Evolutionary conservation across 495 filamentous ascomycete species (phyloP), one percentile per base, ranked within the genome.

Genomic region (Lasiosphaeria miniovina): DNA sequence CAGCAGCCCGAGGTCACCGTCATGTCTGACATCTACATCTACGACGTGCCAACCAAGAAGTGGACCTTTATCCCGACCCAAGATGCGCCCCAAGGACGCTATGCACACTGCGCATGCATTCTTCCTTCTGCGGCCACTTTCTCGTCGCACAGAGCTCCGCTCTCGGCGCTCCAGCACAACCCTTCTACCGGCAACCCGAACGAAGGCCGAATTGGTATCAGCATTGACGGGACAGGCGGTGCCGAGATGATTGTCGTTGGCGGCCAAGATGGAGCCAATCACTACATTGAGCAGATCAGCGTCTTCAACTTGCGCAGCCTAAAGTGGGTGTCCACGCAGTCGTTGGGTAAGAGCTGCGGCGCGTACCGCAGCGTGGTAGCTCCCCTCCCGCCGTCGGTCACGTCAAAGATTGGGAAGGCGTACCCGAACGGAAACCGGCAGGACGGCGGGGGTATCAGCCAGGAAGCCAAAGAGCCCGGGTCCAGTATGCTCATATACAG

Each of bases 21-120:
- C 56, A 96, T 98, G 91, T 95, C 92, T 8, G 94, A 98, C 77
- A 93, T 98, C 56, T 90, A 97, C 71, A 91, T 98, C 6, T 97
- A 89, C 67, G 94, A 98, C 69, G 90, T 94, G n/a, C 81, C 84
- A 6, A 87, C 89, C 0, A 86, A 82, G 63, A 87, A 84, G 36
- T 98, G 94, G 94, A 92, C 88, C 45, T 90, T 84, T 36, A 86
- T 98, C 54, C 83, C 88, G 10, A 86, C 90, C 0, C 77, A 81
- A 52, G 90, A 97, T 55, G 83, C 91, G 0, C 95, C 95, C 0
- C 91, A 96, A 73, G 94, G 94, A 36, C 85, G 94, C 55, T 98
- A 98, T 75, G 94, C 94, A 4, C 94, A 98, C 71, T 98, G 94
- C 68, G 94, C 95, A 1, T 90, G 91, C 10, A 93, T 98, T 38